These are phyloP conservation scores for Zarea fungicola DNA, from an alignment of 2,329 filamentous ascomycete genomes.

Conservation along the genomic window DNA sequence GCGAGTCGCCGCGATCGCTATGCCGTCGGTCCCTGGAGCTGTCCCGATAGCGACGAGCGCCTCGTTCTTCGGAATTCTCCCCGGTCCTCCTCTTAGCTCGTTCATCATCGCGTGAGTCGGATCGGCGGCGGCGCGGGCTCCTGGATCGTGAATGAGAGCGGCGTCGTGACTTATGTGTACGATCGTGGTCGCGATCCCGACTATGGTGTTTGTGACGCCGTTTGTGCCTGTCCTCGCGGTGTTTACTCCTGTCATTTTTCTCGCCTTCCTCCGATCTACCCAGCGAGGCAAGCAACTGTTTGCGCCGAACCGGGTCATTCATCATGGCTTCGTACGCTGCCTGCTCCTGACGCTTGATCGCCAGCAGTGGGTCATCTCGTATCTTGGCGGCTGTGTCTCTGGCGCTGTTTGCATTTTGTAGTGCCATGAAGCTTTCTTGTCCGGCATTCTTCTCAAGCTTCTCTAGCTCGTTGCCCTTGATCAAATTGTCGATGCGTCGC, in stretches of 20 bases:
- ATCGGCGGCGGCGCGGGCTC: slow-evolving; percentile 33
- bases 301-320: slow-evolving; percentile 65
- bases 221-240: slow-evolving; percentile 32
- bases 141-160: slow-evolving; percentile 43
- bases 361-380: slow-evolving; percentile 82
- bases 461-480: slow-evolving; percentile 76
- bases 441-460: slow-evolving; percentile 71
- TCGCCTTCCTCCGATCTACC: slow-evolving; percentile 48
- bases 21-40: slow-evolving; percentile 16
- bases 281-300: slow-evolving; percentile 61
- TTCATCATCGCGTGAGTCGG: slow-evolving; percentile 23
- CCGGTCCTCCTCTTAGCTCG: slow-evolving; percentile 18
- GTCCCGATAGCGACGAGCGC: slow-evolving; percentile 17
- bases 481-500: slow-evolving; percentile 74
- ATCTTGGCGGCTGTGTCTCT: slow-evolving; percentile 83
- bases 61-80: slow-evolving; percentile 22
- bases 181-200: slow-evolving; percentile 35
- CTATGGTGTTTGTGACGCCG: slow-evolving; percentile 40
- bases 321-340: slow-evolving; percentile 74
- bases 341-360: slow-evolving; percentile 90
- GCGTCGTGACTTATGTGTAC: slow-evolving; percentile 34
- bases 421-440: slow-evolving; percentile 53
- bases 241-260: slow-evolving; percentile 33
- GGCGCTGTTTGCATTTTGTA: slow-evolving; percentile 65
- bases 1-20: slow-evolving; percentile 16